These are phyloP conservation scores for Clausena lansium DNA, from an alignment of 345 rosid species.

Conservation along the genomic window DNA sequence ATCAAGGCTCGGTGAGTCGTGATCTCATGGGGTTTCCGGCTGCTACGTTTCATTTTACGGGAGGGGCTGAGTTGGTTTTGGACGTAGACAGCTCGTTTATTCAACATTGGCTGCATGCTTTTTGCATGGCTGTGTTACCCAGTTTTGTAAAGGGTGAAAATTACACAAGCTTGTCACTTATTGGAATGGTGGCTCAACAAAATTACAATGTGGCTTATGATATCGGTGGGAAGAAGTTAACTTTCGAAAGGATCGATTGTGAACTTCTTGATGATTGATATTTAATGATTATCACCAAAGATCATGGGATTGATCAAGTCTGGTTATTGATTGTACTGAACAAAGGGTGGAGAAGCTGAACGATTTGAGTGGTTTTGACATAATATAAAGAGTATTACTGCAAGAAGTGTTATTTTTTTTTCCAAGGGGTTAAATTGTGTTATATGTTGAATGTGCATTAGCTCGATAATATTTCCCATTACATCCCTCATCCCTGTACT, in stretches of 20 bases:
- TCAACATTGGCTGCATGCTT: slow-evolving; percentile 17
- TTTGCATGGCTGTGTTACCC: slow-evolving; percentile 43
- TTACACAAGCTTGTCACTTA: slow-evolving; percentile 10
- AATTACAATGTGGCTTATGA: slow-evolving; percentile 43
- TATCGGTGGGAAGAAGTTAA: slow-evolving; percentile 18
- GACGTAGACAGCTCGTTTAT: slow-evolving; percentile 40
- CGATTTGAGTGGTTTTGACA: background rate
- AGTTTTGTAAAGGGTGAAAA: background rate
- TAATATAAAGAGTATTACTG: too few relatives aligned
- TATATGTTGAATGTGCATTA: too few relatives aligned
- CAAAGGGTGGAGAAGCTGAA: background rate
- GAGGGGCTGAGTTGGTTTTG: slow-evolving; percentile 37
- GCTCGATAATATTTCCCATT: too few relatives aligned
- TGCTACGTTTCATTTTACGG: slow-evolving; percentile 39
- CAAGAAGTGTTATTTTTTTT: background rate
- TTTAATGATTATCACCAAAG: background rate
- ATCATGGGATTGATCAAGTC: background rate
- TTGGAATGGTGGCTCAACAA: slow-evolving; percentile 49
- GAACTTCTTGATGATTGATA: slow-evolving; percentile 31
- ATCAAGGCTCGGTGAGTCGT: slow-evolving; percentile 24
- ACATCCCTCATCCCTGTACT: too few relatives aligned
- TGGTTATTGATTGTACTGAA: background rate
- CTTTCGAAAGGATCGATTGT: slow-evolving; percentile 42
- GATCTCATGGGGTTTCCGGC: slow-evolving; percentile 42
- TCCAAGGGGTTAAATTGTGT: too few relatives aligned